These are phyloP conservation scores for Eleusine indica DNA, from an alignment of 176 grass and related monocot species.

Conservation along the genomic window DNA sequence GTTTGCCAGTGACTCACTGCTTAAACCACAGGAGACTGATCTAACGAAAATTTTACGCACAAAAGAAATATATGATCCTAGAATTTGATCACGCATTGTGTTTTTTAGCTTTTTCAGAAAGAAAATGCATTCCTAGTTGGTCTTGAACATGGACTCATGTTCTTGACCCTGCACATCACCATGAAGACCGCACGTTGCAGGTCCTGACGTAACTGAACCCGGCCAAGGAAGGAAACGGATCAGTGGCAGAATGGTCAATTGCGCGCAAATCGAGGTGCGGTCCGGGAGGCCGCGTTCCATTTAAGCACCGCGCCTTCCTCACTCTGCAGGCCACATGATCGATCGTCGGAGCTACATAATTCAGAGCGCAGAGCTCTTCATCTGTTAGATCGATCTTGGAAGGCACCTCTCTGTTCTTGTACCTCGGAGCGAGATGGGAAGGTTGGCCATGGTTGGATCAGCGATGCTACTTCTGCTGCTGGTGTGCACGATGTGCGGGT, in stretches of 20 bases:
- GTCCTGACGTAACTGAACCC: conserved; percentile 29
- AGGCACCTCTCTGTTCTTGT: neutral
- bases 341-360: neutral
- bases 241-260: conserved; percentile 28
- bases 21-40: neutral
- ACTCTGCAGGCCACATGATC: neutral
- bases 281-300: neutral
- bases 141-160: conserved; percentile 37
- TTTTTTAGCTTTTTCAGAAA: neutral
- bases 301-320: conserved; percentile 26
- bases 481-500: conserved; percentile 35
- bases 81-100: neutral
- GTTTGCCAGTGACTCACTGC: neutral
- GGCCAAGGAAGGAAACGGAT: neutral
- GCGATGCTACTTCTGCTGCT: conserved; percentile 48
- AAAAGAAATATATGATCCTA: neutral
- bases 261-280: neutral
- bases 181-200: conserved; percentile 30
- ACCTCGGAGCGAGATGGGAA: conserved; percentile 35
- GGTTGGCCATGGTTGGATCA: conserved; percentile 23
- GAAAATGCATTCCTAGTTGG: neutral
- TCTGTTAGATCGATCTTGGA: conserved; percentile 16
- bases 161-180: conserved; percentile 32
- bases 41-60: neutral
- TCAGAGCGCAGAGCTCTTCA: neutral